Percentiles rank a stretch among this genome's conserved stretches.
Conservation (phyloP, 202 grass and related monocot genomes). For the Panicum virgatum region DNA sequence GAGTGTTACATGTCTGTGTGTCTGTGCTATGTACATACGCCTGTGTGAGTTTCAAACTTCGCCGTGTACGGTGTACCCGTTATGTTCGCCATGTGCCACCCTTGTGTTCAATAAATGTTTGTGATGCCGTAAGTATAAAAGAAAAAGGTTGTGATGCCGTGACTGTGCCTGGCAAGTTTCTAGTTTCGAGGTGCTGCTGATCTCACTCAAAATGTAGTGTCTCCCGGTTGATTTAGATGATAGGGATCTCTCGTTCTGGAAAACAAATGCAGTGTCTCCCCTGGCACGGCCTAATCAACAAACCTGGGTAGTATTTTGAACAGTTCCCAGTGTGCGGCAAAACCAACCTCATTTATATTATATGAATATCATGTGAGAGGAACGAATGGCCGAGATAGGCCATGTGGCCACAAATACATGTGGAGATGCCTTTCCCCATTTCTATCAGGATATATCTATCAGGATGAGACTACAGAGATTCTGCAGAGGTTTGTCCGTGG, state of each 20-base stretch:
- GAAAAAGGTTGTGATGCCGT: too few species aligned
- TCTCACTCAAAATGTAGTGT: not conserved
- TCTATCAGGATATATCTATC: not conserved
- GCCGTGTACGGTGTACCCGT: not conserved
- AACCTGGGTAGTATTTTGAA: not conserved
- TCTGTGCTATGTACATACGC: slow-evolving; percentile 1
- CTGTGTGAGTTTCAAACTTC: not conserved
- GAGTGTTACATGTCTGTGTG: not conserved
- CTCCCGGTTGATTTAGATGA: not conserved
- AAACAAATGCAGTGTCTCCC: not conserved
- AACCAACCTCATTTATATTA: not conserved
- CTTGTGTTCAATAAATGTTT: not conserved
- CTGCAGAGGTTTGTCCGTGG: too few species aligned
- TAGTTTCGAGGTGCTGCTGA: not conserved
- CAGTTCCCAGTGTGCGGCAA: not conserved
- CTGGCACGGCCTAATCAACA: not conserved
- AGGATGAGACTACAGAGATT: too few species aligned
- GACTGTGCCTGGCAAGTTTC: not conserved
- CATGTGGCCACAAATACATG: too few species aligned
- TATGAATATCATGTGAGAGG: too few species aligned
- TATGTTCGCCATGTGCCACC: not conserved
- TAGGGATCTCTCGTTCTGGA: not conserved
- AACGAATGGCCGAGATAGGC: too few species aligned
- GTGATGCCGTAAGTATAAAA: too few species aligned
- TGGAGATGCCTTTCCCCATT: not conserved